Percentiles rank a stretch among this genome's conserved stretches.
Evolutionary conservation across 441 rosid species (phyloP).

Genomic region (Hypseocharis bilobata): DNA sequence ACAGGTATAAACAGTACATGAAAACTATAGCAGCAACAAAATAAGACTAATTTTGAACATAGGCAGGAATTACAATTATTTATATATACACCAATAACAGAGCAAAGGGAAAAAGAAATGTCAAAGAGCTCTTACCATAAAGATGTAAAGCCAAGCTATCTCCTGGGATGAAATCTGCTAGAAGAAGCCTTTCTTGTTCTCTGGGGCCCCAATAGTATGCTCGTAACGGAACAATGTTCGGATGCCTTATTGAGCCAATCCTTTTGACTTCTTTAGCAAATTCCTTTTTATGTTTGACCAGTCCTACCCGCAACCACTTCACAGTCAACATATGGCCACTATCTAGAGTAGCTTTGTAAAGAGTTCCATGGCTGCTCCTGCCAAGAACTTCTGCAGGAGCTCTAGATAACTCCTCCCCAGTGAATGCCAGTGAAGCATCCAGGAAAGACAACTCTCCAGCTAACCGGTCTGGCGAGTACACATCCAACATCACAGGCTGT

Average conservation of each 20-base stretch:
- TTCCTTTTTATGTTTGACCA: conserved; percentile 79
- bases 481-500: conserved; percentile 61
- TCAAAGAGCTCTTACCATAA: conserved; percentile 51
- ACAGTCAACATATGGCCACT: conserved; percentile 73
- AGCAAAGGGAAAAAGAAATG: conserved; percentile 8
- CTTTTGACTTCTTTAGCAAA: conserved; percentile 73
- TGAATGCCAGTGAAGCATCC: conserved; percentile 60
- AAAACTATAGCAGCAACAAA: neutral
- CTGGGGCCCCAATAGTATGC: conserved; percentile 96
- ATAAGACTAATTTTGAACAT: neutral
- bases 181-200: conserved; percentile 88
- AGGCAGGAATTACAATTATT: neutral
- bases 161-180: conserved; percentile 66
- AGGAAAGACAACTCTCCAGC: conserved; percentile 82
- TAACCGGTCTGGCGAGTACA: conserved; percentile 79
- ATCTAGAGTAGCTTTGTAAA: conserved; percentile 82
- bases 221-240: conserved; percentile 62
- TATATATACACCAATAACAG: neutral
- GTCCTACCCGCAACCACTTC: conserved; percentile 89
- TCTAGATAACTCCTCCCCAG: conserved; percentile 79
- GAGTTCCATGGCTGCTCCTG: conserved; percentile 91
- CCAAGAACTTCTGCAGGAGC: conserved; percentile 99
- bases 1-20: neutral
- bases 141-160: conserved; percentile 87
- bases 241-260: conserved; percentile 66